Conservation (phyloP, 177 flowering plant species). For the Vitis hybrid region DNA sequence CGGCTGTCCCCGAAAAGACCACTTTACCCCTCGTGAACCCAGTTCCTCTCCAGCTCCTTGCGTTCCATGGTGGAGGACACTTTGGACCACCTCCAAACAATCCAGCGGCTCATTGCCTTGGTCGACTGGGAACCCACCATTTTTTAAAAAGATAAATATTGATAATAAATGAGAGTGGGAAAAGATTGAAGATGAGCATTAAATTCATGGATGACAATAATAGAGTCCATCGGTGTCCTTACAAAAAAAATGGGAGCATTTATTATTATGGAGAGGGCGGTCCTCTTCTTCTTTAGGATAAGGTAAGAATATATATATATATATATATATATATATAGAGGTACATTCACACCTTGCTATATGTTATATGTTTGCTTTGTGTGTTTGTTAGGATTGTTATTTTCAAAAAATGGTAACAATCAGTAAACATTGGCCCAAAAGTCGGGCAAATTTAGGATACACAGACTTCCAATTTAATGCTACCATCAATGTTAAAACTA, state of each 20-base stretch:
- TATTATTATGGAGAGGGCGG: constrained; percentile 13
- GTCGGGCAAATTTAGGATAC: too few relatives aligned
- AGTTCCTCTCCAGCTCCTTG: too few relatives aligned
- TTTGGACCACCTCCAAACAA: too few relatives aligned
- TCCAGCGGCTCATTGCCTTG: too few relatives aligned
- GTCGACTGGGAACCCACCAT: background rate
- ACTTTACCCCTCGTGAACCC: too few relatives aligned
- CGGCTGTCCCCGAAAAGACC: background rate
- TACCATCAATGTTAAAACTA: too few relatives aligned
- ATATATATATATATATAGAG: background rate
- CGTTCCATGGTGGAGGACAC: background rate
- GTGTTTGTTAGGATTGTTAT: too few relatives aligned
- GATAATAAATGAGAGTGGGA: constrained; percentile 2
- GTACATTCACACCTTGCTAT: background rate
- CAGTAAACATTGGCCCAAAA: too few relatives aligned
- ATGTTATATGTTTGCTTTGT: background rate
- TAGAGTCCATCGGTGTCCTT: constrained; percentile 23
- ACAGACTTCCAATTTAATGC: too few relatives aligned
- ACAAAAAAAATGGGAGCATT: constrained; percentile 18
- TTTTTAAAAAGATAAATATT: background rate
- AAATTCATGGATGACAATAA: constrained; percentile 25
- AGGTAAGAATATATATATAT: background rate
- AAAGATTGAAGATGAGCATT: constrained; percentile 11
- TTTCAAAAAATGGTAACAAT: too few relatives aligned
- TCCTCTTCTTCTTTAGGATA: background rate